Evolutionary conservation across 495 filamentous ascomycete genomes (phyloP).

Genomic region (Aspergillus cavernicola): DNA sequence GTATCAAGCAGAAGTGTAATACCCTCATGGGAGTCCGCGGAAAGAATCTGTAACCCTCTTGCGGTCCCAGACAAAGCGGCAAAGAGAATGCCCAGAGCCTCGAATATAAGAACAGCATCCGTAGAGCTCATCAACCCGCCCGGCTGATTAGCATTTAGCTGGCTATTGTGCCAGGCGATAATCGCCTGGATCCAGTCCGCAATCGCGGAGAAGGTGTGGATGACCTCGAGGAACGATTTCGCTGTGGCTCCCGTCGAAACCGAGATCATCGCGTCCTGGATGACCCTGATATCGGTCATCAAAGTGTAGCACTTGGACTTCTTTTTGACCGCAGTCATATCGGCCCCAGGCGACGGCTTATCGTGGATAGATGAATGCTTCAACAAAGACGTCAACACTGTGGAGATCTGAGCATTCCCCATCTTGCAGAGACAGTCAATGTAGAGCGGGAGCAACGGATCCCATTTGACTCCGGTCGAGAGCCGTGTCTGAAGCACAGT

Average conservation of each 20-base stretch:
- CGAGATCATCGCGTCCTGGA: constrained; percentile 43
- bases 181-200: constrained; percentile 41
- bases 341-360: constrained; percentile 16
- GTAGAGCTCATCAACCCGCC: constrained; percentile 33
- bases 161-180: constrained; percentile 35
- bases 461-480: constrained; percentile 48
- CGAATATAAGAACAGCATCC: constrained; percentile 42
- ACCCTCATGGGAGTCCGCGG: constrained; percentile 36
- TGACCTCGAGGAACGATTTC: constrained; percentile 29
- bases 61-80: constrained; percentile 38
- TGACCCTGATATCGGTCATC: constrained; percentile 45
- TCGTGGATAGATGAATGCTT: constrained; percentile 51
- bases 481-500: constrained; percentile 54
- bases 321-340: constrained; percentile 13
- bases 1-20: too few relatives aligned
- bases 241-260: constrained; percentile 34
- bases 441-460: constrained; percentile 63
- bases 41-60: constrained; percentile 38
- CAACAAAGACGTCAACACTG: constrained; percentile 56
- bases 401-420: constrained; percentile 50
- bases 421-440: constrained; percentile 55
- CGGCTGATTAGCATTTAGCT: constrained; percentile 26
- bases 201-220: constrained; percentile 30
- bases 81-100: constrained; percentile 42
- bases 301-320: constrained; percentile 30